Percentiles rank a stretch among this genome's conserved stretches.
These are phyloP conservation scores for Isatis lusitanica DNA, from an alignment of 441 rosid species.

Conservation along the genomic window DNA sequence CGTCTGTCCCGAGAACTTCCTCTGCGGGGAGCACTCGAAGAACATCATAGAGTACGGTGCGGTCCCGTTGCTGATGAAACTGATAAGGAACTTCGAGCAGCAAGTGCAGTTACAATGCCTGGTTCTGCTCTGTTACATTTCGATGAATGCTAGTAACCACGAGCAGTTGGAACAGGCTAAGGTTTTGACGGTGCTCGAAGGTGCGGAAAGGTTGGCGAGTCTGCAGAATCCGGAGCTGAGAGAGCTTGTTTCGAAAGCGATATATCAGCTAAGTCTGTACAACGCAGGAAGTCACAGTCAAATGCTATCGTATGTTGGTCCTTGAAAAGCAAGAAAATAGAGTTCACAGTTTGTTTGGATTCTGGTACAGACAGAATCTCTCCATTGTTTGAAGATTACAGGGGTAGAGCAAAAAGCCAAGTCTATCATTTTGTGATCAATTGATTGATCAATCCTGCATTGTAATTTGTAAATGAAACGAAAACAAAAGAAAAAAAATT, in stretches of 20 bases:
- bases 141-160: constrained; percentile 47
- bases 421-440: constrained; percentile 4
- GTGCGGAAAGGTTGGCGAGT: constrained; percentile 46
- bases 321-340: constrained; percentile 4
- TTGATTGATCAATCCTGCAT: constrained; percentile 4
- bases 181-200: constrained; percentile 60
- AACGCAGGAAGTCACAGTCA: constrained; percentile 50
- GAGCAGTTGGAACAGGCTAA: constrained; percentile 55
- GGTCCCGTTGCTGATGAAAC: constrained; percentile 46
- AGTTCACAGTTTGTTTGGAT: constrained; percentile 9
- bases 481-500: not conserved
- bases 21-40: constrained; percentile 51
- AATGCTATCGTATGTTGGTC: constrained; percentile 40
- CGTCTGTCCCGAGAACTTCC: constrained; percentile 49
- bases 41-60: constrained; percentile 50
- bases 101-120: constrained; percentile 48
- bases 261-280: constrained; percentile 51
- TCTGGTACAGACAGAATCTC: constrained; percentile 17
- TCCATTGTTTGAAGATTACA: constrained; percentile 23
- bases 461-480: constrained; percentile 32
- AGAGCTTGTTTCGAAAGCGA: constrained; percentile 50
- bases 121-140: constrained; percentile 56
- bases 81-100: constrained; percentile 46
- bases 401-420: not conserved
- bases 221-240: constrained; percentile 50